These are phyloP conservation scores for Lantana camara DNA, from an alignment of 257 asterid genomes.

Conservation along the genomic window DNA sequence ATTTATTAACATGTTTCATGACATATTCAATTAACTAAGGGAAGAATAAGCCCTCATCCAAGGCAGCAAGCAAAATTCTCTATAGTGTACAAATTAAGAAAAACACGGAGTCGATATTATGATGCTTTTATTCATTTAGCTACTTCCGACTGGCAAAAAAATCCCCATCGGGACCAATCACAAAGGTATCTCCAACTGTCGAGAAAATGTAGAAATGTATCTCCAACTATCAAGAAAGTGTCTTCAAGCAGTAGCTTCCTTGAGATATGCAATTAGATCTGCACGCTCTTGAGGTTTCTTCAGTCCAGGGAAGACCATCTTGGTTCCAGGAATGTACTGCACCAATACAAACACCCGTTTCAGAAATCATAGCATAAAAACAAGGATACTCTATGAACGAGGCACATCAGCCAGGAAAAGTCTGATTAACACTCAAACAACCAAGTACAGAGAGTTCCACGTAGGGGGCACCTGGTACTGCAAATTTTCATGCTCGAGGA, in stretches of 20 bases:
- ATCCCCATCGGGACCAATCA: slow-evolving; percentile 23
- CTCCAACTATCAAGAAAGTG: neutral
- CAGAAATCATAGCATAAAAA: neutral
- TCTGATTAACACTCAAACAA: too few relatives aligned
- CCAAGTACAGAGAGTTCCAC: neutral
- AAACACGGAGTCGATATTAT: slow-evolving; percentile 22
- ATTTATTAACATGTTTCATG: neutral
- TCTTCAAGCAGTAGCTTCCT: slow-evolving; percentile 59
- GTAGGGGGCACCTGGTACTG: too few relatives aligned
- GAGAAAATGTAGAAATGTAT: slow-evolving; percentile 1
- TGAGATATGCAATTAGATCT: slow-evolving; percentile 73
- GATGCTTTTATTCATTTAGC: slow-evolving; percentile 29
- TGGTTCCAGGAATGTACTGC: slow-evolving; percentile 83
- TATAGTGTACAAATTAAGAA: slow-evolving; percentile 16
- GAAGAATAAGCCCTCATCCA: neutral
- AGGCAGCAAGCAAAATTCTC: slow-evolving; percentile 34
- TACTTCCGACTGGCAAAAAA: slow-evolving; percentile 8
- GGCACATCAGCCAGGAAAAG: neutral
- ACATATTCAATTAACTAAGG: neutral
- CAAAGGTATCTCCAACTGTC: slow-evolving; percentile 4
- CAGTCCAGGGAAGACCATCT: slow-evolving; percentile 87
- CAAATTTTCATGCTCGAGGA: too few relatives aligned
- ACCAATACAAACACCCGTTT: slow-evolving; percentile 9
- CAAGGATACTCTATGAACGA: neutral
- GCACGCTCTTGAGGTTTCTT: slow-evolving; percentile 79